A percentile compares a stretch with the other conserved stretches of the same genome.
Evolutionary conservation across 768 basidiomycete species (phyloP).

Genomic region (Lactifluus volemus): DNA sequence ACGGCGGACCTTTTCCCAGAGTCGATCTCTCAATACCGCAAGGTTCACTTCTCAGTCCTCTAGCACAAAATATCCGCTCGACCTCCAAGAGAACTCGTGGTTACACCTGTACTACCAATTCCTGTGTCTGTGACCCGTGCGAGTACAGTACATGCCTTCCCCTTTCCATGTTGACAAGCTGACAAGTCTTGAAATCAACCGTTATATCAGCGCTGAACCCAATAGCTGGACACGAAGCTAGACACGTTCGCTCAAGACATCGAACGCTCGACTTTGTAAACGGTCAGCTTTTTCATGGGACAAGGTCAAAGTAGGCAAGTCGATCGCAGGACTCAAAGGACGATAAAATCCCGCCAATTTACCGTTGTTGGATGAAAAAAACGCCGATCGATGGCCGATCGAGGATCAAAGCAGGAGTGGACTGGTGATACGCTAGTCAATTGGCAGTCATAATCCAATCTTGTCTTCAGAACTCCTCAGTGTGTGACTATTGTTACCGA

Average conservation of each 20-base stretch:
- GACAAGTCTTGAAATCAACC: neutral
- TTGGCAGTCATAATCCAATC: too few relatives aligned
- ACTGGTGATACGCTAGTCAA: neutral
- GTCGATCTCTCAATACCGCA: too few relatives aligned
- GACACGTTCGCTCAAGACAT: neutral
- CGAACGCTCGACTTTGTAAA: neutral
- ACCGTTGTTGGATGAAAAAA: neutral
- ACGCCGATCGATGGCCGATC: slow-evolving; percentile 8
- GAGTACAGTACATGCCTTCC: too few relatives aligned
- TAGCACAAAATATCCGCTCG: too few relatives aligned
- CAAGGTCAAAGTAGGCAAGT: neutral
- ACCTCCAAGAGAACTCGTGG: too few relatives aligned
- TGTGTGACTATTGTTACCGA: too few relatives aligned
- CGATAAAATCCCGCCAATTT: slow-evolving; percentile 5
- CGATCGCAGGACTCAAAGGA: neutral
- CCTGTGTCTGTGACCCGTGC: too few relatives aligned
- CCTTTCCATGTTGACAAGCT: too few relatives aligned
- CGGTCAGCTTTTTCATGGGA: neutral
- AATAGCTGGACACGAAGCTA: neutral
- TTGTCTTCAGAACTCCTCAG: too few relatives aligned
- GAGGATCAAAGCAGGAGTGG: neutral
- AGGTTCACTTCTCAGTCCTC: too few relatives aligned
- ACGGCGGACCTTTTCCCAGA: too few relatives aligned
- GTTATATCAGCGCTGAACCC: neutral
- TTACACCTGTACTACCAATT: too few relatives aligned